phyloP scores from a whole-genome alignment of 1,284 basidiomycete species.

The Austropuccinia psidii region DNA sequence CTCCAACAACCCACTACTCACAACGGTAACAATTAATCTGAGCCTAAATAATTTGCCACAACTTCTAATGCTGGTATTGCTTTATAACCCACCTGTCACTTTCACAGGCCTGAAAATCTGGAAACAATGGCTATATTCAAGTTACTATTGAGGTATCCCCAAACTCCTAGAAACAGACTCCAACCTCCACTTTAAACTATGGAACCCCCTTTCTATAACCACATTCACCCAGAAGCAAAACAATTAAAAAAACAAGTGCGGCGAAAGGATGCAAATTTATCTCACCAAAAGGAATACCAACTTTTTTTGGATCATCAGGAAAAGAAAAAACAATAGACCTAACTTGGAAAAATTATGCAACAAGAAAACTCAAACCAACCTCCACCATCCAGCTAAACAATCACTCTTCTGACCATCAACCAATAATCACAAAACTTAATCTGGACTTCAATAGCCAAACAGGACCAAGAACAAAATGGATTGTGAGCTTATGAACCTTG shows the following conservation, averaged over 20 bases:
- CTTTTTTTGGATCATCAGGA: neutral
- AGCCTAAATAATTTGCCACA: neutral
- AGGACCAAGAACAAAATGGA: no score
- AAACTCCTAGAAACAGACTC: neutral
- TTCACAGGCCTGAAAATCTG: neutral
- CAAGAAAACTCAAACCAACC: neutral
- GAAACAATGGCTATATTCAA: neutral
- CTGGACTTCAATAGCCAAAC: no score
- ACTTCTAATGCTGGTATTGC: neutral
- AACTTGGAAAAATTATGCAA: neutral
- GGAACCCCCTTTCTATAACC: slow-evolving; percentile 8
- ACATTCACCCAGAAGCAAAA: neutral
- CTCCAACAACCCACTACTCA: no score
- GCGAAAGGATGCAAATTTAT: neutral
- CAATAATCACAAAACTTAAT: no score
- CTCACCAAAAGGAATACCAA: slow-evolving; percentile 22
- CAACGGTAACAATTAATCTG: no score
- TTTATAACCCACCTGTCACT: no score
- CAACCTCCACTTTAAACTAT: neutral
- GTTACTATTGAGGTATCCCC: neutral
- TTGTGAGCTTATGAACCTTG: no score
- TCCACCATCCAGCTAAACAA: neutral
- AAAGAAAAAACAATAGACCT: neutral
- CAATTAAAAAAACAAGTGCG: no score
- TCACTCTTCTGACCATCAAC: neutral